Percentiles rank a stretch among this genome's conserved stretches.
These are phyloP conservation scores for Bipolaris sorokiniana DNA, from an alignment of 2,329 filamentous ascomycete species.

Conservation along the genomic window DNA sequence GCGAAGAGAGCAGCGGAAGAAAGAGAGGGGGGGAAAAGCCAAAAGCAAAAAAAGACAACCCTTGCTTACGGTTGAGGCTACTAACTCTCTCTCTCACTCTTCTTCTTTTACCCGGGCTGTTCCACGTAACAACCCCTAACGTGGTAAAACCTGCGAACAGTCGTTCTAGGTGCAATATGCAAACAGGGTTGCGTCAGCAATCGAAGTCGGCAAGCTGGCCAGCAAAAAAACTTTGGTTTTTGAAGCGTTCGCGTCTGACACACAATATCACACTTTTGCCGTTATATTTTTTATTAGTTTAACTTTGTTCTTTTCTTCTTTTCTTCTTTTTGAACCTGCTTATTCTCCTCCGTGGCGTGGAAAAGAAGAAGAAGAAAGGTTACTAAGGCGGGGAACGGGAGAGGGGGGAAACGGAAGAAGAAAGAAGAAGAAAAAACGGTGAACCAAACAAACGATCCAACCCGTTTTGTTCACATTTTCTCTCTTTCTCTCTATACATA, in stretches of 20 bases:
- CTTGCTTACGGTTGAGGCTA: too few relatives aligned
- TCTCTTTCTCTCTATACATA: too few relatives aligned
- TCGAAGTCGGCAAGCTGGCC: too few relatives aligned
- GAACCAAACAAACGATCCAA: too few relatives aligned
- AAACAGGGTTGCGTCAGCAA: background rate
- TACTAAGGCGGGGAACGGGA: background rate
- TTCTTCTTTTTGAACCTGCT: constrained; percentile 2
- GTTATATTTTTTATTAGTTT: background rate
- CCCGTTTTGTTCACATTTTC: too few relatives aligned
- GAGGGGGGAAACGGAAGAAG: too few relatives aligned
- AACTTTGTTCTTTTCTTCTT: constrained; percentile 2
- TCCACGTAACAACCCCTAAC: background rate
- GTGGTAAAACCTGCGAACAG: constrained; percentile 16
- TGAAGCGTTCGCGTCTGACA: background rate
- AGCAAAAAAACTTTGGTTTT: background rate
- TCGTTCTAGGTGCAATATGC: constrained; percentile 5
- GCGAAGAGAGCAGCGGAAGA: constrained; percentile 1
- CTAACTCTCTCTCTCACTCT: too few relatives aligned
- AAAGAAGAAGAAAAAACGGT: too few relatives aligned
- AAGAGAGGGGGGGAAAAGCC: background rate
- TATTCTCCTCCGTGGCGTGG: too few relatives aligned
- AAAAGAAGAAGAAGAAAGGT: background rate
- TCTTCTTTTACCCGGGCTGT: background rate
- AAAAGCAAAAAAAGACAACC: background rate
- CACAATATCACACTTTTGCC: too few relatives aligned